Base-by-base conservation (phyloP, 306 rosid genomes). In the Macrotyloma uniflorum region DNA sequence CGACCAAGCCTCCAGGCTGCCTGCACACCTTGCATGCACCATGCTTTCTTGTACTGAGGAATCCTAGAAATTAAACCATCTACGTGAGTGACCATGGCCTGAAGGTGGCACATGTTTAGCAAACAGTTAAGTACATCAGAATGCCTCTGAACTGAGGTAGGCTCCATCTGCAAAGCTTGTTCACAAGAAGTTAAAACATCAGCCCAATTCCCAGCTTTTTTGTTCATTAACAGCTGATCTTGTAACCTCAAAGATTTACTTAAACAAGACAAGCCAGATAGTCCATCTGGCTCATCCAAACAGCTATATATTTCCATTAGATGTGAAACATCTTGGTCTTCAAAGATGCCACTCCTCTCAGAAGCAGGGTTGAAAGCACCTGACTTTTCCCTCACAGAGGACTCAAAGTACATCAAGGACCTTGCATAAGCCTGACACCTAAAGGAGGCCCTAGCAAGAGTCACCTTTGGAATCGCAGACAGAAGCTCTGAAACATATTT, bases 21-120 rank as follows among this genome's bases (percentile, higher is more conserved):
- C 87, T 95, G 98, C 82, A 95, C 93, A 77, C 98, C 98, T 87
- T 95, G 98, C 97, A 93, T 92, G 86, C 93, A 95, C 98, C 98
- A 95, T 50, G 89, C 87, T 87, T 95, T 92, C 89, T 91, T 95
- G 88, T 91, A 95, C 51, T 81, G 80, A 63, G 97, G 98, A 81
- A 91, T 84, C 85, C 98, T 86, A 75, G 92, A 91, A 59, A 91
- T 85, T 70, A 95, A 87, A 69, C 98, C 98, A 91, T 95, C 98
- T 83, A 95, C 98, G 83, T 91, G 97, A 76, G 97, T 95, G 66
- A 88, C 97, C 98, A 95, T 92, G 35, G 98, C 98, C 86, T 95
- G 98, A 85, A 95, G 98, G 84, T 95, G 98, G 86, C 96, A 95
- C 98, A 95, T 92, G 82, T 95, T 92, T 35, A 95, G 81, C 67